Base-by-base conservation (phyloP, 1,284 basidiomycete species). In the Xerocomus nothofagi region DNA sequence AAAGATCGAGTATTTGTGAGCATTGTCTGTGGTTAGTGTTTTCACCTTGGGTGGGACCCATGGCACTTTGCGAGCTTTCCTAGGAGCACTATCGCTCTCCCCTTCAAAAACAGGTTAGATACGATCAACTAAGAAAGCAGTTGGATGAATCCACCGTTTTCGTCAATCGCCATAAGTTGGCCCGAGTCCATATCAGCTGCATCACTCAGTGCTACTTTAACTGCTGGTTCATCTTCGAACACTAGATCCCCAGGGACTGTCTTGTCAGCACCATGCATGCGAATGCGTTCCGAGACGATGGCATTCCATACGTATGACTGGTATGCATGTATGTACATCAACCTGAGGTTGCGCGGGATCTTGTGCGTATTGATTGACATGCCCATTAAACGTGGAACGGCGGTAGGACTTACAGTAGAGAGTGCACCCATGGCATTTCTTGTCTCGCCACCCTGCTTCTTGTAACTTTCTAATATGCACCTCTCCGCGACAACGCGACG, bases 291-390 rank as follows among this genome's bases (percentile, higher is more conserved):
- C 12, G 94, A 97, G 20, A 94, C 91, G 49, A 98, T 85, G 38
- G 91, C 82, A 70, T 99, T 99, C 97, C 96, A 99, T 26, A 99
- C 86, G 62, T 98, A 99, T 15, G 93, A 96, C 69, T 99, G 97
- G 69, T 98, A 99, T 31, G 96, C 95, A 70, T 99, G 97, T 40
- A 98, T 85, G 65, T 99, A 99, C 92, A 99, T 98, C 55, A 96
- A 75, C 41, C 95, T 81, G 56, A 99, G 78, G 64, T 95, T 97
- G 48, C 88, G 81, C n/a, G 94, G 95, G 55, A 98, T 97, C 93
- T 96, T 60, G 12, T 59, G 8, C 27, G 32, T 10, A 42, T 10
- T 39, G 26, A 12, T 54, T 33, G 4, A 23, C 40, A 39, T 45
- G 12, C 6, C 7, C 23, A 14, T 44, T 15, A 32, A 24, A 39